Conservation (phyloP, 371 early-diverging fungal genomes). For the Phascolomyces articulosus region DNA sequence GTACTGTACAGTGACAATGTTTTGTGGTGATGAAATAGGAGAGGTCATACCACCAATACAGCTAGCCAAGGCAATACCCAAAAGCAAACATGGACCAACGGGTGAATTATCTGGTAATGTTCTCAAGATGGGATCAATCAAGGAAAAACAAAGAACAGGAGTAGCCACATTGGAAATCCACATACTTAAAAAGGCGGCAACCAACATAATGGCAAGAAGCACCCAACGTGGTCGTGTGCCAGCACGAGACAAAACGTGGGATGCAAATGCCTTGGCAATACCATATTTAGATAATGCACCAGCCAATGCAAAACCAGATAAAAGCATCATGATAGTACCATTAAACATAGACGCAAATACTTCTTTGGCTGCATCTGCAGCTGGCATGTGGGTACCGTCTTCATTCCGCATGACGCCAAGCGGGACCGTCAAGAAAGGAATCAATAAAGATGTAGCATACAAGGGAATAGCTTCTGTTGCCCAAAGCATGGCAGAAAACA, state of each 20-base stretch:
- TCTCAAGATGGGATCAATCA: slow-evolving; percentile 74
- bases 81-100: slow-evolving; percentile 71
- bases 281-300: slow-evolving; percentile 71
- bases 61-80: slow-evolving; percentile 95
- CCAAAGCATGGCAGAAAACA: slow-evolving; percentile 70
- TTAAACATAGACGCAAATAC: slow-evolving; percentile 93
- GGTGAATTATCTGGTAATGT: slow-evolving; percentile 62
- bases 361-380: slow-evolving; percentile 77
- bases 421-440: slow-evolving; percentile 75
- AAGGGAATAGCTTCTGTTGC: slow-evolving; percentile 76
- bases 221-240: slow-evolving; percentile 71
- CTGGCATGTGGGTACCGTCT: slow-evolving; percentile 43
- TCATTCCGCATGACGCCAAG: slow-evolving; percentile 70
- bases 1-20: slow-evolving; percentile 81
- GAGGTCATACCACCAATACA: slow-evolving; percentile 96
- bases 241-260: slow-evolving; percentile 67
- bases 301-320: slow-evolving; percentile 95
- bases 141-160: slow-evolving; percentile 82
- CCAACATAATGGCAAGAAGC: slow-evolving; percentile 75
- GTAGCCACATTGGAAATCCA: slow-evolving; percentile 87
- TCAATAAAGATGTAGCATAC: slow-evolving; percentile 76
- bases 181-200: slow-evolving; percentile 77
- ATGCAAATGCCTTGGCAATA: slow-evolving; percentile 74
- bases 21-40: slow-evolving; percentile 95
- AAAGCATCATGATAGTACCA: slow-evolving; percentile 94